A percentile compares a stretch with the other conserved stretches of the same genome.
Evolutionary conservation across 2,329 filamentous ascomycete genomes (phyloP).

Genomic region (Fusarium cicatricum): DNA sequence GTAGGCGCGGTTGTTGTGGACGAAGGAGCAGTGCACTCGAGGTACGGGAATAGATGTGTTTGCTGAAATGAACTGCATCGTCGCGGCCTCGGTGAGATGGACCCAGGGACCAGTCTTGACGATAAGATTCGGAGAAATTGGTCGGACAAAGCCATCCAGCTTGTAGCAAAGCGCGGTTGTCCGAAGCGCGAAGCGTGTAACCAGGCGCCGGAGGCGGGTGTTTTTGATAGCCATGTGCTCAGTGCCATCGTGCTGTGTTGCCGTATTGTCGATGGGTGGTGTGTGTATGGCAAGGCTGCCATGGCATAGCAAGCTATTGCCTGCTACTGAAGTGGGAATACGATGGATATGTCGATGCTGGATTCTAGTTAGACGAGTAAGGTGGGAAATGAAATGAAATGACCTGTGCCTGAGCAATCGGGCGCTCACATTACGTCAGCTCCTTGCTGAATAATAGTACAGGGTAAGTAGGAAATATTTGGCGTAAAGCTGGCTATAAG

Average conservation of each 20-base stretch:
- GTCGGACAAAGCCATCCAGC: not conserved
- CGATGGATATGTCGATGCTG: no score
- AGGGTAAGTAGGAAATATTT: no score
- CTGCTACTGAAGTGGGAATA: no score
- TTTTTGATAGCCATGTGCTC: conserved; percentile 44
- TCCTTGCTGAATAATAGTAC: no score
- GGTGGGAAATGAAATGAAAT: no score
- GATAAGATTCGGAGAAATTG: conserved; percentile 39
- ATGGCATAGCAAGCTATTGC: no score
- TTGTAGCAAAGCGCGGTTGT: no score
- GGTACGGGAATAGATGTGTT: conserved; percentile 36
- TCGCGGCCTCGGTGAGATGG: conserved; percentile 35
- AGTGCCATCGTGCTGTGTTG: conserved; percentile 30
- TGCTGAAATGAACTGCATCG: conserved; percentile 26
- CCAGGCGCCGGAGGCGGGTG: conserved; percentile 37
- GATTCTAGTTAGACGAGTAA: no score
- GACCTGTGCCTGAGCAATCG: no score
- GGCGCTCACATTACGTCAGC: no score
- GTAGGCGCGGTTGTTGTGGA: conserved; percentile 49
- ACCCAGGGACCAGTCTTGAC: conserved; percentile 26
- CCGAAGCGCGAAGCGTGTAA: conserved; percentile 40
- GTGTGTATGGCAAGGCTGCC: no score
- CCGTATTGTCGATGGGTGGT: not conserved
- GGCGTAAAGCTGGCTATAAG: no score
- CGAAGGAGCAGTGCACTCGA: conserved; percentile 44